A percentile compares a stretch with the other conserved stretches of the same genome.
Evolutionary conservation across 768 basidiomycete genomes (phyloP).

Genomic region (Thelephora aurantiotincta): DNA sequence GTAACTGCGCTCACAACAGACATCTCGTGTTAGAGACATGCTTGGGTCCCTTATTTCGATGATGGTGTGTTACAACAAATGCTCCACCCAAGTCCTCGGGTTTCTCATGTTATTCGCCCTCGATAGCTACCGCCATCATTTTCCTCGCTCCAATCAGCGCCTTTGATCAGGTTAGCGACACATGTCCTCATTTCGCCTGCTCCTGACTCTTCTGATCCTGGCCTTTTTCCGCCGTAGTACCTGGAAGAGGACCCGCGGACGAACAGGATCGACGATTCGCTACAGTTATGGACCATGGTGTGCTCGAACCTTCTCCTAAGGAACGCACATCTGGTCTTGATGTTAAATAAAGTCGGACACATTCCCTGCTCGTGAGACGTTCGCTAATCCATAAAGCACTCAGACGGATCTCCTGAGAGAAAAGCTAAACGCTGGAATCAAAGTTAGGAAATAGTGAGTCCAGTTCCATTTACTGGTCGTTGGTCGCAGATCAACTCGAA

Average conservation of each 20-base stretch:
- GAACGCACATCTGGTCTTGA: slow-evolving; percentile 56
- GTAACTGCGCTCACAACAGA: slow-evolving; percentile 1
- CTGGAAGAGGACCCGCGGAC: slow-evolving; percentile 70
- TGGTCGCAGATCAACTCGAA: not conserved
- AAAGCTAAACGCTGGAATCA: slow-evolving; percentile 54
- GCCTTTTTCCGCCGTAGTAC: slow-evolving; percentile 30
- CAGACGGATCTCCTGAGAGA: slow-evolving; percentile 60
- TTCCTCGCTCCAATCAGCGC: slow-evolving; percentile 80
- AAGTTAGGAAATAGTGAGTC: slow-evolving; percentile 58
- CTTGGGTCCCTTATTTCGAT: slow-evolving; percentile 79
- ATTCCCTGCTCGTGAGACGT: slow-evolving; percentile 1
- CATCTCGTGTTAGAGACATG: slow-evolving; percentile 37
- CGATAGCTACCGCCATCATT: slow-evolving; percentile 66
- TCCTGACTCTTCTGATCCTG: not conserved
- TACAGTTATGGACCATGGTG: slow-evolving; percentile 63
- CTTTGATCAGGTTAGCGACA: slow-evolving; percentile 56
- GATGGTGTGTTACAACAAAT: slow-evolving; percentile 37
- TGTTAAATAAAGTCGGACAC: slow-evolving; percentile 59
- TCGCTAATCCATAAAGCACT: slow-evolving; percentile 1
- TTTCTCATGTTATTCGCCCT: slow-evolving; percentile 5
- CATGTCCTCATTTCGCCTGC: not conserved
- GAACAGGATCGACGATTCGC: slow-evolving; percentile 71
- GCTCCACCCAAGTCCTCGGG: slow-evolving; percentile 1
- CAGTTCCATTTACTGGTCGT: not conserved
- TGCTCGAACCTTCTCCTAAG: slow-evolving; percentile 65